Conservation (phyloP, 2,329 filamentous ascomycete genomes). For the Trichoderma semiorbis region DNA sequence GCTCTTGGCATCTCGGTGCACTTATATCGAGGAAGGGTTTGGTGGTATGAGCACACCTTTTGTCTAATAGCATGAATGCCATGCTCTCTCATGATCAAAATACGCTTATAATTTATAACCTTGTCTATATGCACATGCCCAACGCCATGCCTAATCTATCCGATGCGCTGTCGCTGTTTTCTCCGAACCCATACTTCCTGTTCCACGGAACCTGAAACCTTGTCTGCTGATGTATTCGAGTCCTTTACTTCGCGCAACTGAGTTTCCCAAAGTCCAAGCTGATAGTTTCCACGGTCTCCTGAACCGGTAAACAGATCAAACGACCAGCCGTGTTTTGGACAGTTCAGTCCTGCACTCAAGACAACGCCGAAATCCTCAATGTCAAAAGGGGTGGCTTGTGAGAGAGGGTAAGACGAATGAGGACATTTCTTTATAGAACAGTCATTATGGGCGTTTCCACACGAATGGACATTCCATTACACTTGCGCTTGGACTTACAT, state of each 20-base stretch:
- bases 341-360: slow-evolving; percentile 60
- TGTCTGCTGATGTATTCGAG: rapidly evolving
- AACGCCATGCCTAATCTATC: background rate
- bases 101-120: background rate
- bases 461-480: background rate
- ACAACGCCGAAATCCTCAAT: slow-evolving; percentile 69
- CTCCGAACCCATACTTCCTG: slow-evolving; percentile 44
- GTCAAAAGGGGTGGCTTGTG: slow-evolving; percentile 60
- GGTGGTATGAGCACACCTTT: background rate
- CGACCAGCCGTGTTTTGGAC: slow-evolving; percentile 68
- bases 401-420: slow-evolving; percentile 64
- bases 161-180: slow-evolving; percentile 34
- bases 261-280: slow-evolving; percentile 61
- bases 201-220: slow-evolving; percentile 10
- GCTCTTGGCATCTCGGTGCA: background rate
- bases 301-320: slow-evolving; percentile 65
- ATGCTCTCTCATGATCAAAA: background rate
- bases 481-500: slow-evolving; percentile 45
- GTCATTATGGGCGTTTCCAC: background rate
- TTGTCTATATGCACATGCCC: background rate
- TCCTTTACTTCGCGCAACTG: slow-evolving; percentile 42
- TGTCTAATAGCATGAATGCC: background rate
- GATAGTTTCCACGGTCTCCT: slow-evolving; percentile 60
- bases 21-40: background rate
- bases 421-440: slow-evolving; percentile 54